Conservation (phyloP, 352 stramenopile species). For the Pythium scleroteichum region DNA sequence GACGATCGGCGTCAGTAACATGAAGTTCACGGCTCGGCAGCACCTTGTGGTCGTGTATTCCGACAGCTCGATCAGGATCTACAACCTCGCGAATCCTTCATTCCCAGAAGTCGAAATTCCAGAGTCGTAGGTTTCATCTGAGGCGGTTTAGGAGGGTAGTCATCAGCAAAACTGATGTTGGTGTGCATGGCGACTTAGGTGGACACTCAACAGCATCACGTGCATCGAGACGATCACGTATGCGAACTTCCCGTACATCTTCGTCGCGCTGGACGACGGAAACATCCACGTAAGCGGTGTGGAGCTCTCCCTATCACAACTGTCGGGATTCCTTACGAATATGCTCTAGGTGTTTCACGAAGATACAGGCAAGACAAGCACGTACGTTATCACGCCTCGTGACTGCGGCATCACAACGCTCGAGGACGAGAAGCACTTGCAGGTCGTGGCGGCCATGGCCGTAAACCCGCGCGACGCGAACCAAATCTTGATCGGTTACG, state of each 20-base stretch:
- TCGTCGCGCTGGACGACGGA: slow-evolving; percentile 71
- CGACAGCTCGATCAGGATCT: slow-evolving; percentile 66
- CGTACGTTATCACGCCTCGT: slow-evolving; percentile 58
- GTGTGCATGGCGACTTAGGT: slow-evolving; percentile 26
- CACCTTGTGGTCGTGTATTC: slow-evolving; percentile 61
- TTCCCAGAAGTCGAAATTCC: slow-evolving; percentile 30
- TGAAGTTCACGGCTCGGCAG: slow-evolving; percentile 71
- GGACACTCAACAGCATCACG: slow-evolving; percentile 68
- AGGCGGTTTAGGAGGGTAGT: not conserved
- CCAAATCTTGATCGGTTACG: slow-evolving; percentile 64
- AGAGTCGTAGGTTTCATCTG: slow-evolving; percentile 12
- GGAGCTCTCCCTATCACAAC: not conserved
- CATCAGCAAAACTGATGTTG: not conserved
- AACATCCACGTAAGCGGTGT: slow-evolving; percentile 42
- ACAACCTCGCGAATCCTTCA: slow-evolving; percentile 39
- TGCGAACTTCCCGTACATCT: slow-evolving; percentile 63
- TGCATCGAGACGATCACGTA: slow-evolving; percentile 66
- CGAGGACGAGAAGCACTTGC: slow-evolving; percentile 27
- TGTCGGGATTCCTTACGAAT: not conserved
- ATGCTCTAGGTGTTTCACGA: slow-evolving; percentile 64
- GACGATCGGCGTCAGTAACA: slow-evolving; percentile 44
- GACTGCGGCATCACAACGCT: slow-evolving; percentile 38
- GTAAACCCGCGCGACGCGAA: slow-evolving; percentile 62
- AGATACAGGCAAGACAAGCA: slow-evolving; percentile 65
- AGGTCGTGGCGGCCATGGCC: slow-evolving; percentile 51